Conservation (phyloP, 768 basidiomycete genomes). For the Lenzites betulinus region DNA sequence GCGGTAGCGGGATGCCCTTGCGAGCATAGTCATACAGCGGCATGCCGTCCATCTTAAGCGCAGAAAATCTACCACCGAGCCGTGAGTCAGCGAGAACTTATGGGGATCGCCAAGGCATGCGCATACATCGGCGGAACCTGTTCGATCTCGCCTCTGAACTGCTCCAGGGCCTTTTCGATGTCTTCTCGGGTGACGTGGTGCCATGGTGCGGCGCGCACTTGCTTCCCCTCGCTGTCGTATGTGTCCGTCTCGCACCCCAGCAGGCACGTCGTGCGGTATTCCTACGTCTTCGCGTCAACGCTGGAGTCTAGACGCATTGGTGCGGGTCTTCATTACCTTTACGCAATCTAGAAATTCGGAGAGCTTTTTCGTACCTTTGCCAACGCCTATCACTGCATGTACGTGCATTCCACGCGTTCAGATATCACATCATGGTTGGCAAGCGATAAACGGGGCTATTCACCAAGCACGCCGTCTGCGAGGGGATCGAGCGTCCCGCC, state of each 20-base stretch:
- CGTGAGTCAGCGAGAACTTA: slow-evolving; percentile 11
- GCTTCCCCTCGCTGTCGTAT: slow-evolving; percentile 88
- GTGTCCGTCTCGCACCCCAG: slow-evolving; percentile 94
- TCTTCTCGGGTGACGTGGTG: slow-evolving; percentile 78
- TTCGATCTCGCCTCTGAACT: slow-evolving; percentile 84
- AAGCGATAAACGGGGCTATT: neutral
- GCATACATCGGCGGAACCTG: slow-evolving; percentile 91
- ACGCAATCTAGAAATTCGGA: slow-evolving; percentile 82
- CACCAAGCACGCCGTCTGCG: slow-evolving; percentile 68
- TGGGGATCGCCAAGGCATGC: neutral
- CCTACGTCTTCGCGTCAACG: slow-evolving; percentile 46
- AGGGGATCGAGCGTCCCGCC: slow-evolving; percentile 96
- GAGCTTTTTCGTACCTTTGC: slow-evolving; percentile 87
- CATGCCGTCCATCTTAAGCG: slow-evolving; percentile 97
- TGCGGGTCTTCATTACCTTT: slow-evolving; percentile 56
- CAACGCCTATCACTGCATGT: slow-evolving; percentile 78
- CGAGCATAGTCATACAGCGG: slow-evolving; percentile 96
- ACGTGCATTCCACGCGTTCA: neutral
- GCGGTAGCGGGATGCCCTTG: slow-evolving; percentile 84
- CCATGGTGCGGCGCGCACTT: slow-evolving; percentile 78
- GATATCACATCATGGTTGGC: neutral
- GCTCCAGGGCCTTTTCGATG: slow-evolving; percentile 66
- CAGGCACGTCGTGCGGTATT: slow-evolving; percentile 88
- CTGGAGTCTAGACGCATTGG: neutral
- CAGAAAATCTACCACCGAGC: slow-evolving; percentile 74